Evolutionary conservation across 768 basidiomycete species (phyloP), one percentile per base, ranked within the genome.

Genomic region (Phaeotremella skinneri): DNA sequence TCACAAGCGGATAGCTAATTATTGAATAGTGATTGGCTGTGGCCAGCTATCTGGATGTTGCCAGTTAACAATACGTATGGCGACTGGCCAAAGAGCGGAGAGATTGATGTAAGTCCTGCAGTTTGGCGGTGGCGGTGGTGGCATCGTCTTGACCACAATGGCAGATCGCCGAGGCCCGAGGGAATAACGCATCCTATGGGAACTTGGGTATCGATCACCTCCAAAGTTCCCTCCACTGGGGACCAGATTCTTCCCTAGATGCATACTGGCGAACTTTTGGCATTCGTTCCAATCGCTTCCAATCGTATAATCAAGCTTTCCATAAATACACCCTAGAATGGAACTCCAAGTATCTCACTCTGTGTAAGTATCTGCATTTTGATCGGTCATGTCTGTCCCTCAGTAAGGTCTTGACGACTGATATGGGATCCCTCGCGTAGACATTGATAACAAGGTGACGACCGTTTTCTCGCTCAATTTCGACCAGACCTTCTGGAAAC

Each of bases 321-420:
- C 90, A 91, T 72, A 87, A 83, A 3, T 92, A 88, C 67, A 79
- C 81, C 34, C 76, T 93, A 50, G 90, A 92, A 78, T 93, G 90
- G 90, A 84, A 82, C 23, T 80, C 85, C 56, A 76, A 83, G 23
- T 90, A 89, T 78, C 80, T 92, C 83, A 87, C 66, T 63, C 85
- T 65, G 43, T 39, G 64, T 57, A 11, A 49, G 56, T 56, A 3
- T 21, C 31, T 13, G 48, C 37, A 9, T 9, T 9, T 9, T 9
- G 26, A n/a, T 6, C n/a, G 6, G 43, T 45, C 26, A 14, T 27
- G 54, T 43, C 6, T 13, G n/a, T n/a, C n/a, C n/a, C n/a, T n/a
- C n/a, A n/a, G n/a, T n/a, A n/a, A n/a, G n/a, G n/a, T n/a, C n/a
- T n/a, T n/a, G n/a, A n/a, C n/a, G 37, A 43, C 20, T 54, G 21